Percentiles rank a stretch among this genome's conserved stretches.
phyloP scores from a whole-genome alignment of 2,329 filamentous ascomycete genomes.

The Calonectria henricotiae region DNA sequence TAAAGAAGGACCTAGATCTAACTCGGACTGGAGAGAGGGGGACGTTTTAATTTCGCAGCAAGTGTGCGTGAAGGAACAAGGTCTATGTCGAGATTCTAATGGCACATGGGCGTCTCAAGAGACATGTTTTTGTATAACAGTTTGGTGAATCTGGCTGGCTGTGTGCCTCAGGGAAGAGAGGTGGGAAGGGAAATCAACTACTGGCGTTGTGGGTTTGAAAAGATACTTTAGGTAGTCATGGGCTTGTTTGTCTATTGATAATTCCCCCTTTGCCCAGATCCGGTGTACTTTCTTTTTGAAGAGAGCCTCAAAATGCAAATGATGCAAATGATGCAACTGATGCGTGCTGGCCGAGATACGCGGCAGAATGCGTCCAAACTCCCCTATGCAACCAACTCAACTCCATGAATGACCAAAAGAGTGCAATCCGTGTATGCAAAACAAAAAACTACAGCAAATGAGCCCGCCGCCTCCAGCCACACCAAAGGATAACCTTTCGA shows the following conservation, averaged over 20 bases:
- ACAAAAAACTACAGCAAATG: background rate
- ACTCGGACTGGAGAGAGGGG: background rate
- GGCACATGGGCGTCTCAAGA: constrained; percentile 23
- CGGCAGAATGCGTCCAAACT: constrained; percentile 41
- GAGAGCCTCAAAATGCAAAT: constrained; percentile 16
- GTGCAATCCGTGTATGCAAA: constrained; percentile 30
- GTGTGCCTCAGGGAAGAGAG: constrained; percentile 28
- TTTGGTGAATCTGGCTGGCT: constrained; percentile 7
- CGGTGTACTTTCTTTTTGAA: constrained; percentile 24
- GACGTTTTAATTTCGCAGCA: constrained; percentile 21
- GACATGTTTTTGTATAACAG: constrained; percentile 37
- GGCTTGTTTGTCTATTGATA: constrained; percentile 38
- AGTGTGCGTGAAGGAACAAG: background rate
- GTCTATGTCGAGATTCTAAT: constrained; percentile 10
- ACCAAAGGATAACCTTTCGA: constrained; percentile 3
- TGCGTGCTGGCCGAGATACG: constrained; percentile 44
- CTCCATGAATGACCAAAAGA: constrained; percentile 33
- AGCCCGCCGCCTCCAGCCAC: constrained; percentile 12
- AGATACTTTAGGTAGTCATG: constrained; percentile 31
- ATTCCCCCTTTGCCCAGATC: constrained; percentile 20
- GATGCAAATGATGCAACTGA: constrained; percentile 27
- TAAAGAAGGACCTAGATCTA: background rate
- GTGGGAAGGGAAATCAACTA: constrained; percentile 17
- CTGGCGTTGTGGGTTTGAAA: constrained; percentile 40
- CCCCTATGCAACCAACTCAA: constrained; percentile 32